phyloP scores from a whole-genome alignment of 1,139 yeast genomes.

The Arxiozyma slooffiae region DNA sequence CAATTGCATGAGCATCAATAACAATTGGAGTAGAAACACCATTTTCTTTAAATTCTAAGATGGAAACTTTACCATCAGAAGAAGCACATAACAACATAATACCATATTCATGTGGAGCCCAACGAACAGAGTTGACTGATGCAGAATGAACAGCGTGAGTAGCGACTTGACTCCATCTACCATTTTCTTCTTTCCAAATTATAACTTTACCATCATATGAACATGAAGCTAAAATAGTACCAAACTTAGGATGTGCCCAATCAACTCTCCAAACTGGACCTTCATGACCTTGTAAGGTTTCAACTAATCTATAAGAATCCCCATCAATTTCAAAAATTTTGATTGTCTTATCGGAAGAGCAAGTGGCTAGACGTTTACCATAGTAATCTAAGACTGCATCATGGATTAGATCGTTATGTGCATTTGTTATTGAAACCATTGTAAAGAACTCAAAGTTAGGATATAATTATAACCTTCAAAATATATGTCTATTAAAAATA shows the following conservation, averaged over 20 bases:
- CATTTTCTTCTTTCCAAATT: constrained; percentile 91
- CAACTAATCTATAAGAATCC: constrained; percentile 65
- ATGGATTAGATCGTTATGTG: constrained; percentile 84
- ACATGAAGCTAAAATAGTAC: constrained; percentile 86
- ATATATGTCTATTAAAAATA: too few species aligned
- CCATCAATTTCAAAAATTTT: constrained; percentile 87
- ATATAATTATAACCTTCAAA: background rate
- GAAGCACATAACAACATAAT: constrained; percentile 86
- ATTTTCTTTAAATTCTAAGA: constrained; percentile 84
- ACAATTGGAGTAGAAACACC: constrained; percentile 58
- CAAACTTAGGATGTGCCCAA: constrained; percentile 99
- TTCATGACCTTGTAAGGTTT: constrained; percentile 80
- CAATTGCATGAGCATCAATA: constrained; percentile 73
- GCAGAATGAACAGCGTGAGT: constrained; percentile 87
- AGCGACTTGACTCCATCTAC: constrained; percentile 80
- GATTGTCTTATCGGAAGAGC: constrained; percentile 90
- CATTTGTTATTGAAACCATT: constrained; percentile 66
- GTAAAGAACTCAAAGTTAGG: background rate
- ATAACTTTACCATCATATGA: constrained; percentile 92
- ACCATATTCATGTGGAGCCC: constrained; percentile 98
- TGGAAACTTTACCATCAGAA: constrained; percentile 85
- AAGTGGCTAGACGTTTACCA: constrained; percentile 89
- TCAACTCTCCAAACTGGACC: constrained; percentile 99
- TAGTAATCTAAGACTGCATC: constrained; percentile 96
- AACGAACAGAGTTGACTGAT: constrained; percentile 83